These are phyloP conservation scores for Skeletonema tropicum DNA, from an alignment of 108 stramenopile species.

Conservation along the genomic window DNA sequence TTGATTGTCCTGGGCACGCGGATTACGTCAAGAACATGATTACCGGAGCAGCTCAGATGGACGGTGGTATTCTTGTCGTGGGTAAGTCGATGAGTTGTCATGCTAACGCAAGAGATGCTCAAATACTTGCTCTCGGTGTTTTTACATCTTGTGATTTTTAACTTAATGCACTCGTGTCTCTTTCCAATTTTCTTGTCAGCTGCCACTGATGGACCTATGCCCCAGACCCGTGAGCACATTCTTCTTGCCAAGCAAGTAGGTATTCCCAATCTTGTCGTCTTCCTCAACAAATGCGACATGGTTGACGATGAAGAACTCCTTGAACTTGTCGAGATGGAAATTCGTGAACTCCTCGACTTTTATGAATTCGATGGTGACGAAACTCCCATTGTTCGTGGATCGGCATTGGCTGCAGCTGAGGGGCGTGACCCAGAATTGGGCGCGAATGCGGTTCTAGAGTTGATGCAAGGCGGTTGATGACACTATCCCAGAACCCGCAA, in stretches of 20 bases:
- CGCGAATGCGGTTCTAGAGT: constrained; percentile 82
- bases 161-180: background rate
- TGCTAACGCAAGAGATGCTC: background rate
- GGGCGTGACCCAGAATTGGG: constrained; percentile 90
- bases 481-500: constrained; percentile 90
- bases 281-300: constrained; percentile 98
- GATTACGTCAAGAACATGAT: constrained; percentile 99
- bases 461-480: constrained; percentile 95
- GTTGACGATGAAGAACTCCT: constrained; percentile 98
- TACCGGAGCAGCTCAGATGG: constrained; percentile 99
- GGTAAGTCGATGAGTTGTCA: constrained; percentile 34
- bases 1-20: constrained; percentile 99
- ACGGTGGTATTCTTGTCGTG: constrained; percentile 98
- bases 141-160: background rate
- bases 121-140: background rate
- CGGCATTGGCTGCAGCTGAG: constrained; percentile 97
- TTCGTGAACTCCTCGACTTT: constrained; percentile 96
- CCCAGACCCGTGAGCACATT: constrained; percentile 99
- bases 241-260: constrained; percentile 98
- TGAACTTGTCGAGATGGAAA: constrained; percentile 99
- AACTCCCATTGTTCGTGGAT: constrained; percentile 95
- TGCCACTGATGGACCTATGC: constrained; percentile 99
- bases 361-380: constrained; percentile 98
- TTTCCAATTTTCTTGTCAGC: constrained; percentile 28
- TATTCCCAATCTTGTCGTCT: constrained; percentile 98